These are phyloP conservation scores for Pythium grandisporangium DNA, from an alignment of 352 stramenopile genomes.

Conservation along the genomic window DNA sequence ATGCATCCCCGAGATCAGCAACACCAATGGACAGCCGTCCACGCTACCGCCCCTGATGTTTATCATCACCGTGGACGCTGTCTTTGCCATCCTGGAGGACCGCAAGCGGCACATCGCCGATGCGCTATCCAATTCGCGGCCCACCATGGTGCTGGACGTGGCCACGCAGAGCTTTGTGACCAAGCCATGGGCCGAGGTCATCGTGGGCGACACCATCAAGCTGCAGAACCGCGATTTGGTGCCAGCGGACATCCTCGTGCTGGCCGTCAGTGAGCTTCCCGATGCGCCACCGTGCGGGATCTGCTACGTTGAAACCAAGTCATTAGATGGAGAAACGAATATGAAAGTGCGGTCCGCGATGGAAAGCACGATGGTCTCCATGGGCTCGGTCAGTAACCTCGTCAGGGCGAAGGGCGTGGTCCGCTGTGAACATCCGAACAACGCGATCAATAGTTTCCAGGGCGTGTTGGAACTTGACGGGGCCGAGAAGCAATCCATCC, in stretches of 20 bases:
- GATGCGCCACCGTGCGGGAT: slow-evolving; percentile 51
- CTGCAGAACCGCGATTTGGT: slow-evolving; percentile 74
- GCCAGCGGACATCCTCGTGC: slow-evolving; percentile 78
- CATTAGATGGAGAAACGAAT: slow-evolving; percentile 90
- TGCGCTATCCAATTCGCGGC: slow-evolving; percentile 66
- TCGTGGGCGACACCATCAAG: slow-evolving; percentile 80
- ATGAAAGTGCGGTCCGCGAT: slow-evolving; percentile 86
- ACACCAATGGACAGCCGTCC: slow-evolving; percentile 81
- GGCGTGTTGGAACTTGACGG: slow-evolving; percentile 65
- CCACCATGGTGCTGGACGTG: slow-evolving; percentile 49
- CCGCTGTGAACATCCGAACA: slow-evolving; percentile 80
- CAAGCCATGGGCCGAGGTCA: slow-evolving; percentile 72
- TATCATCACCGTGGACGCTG: slow-evolving; percentile 84
- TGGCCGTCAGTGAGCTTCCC: slow-evolving; percentile 63
- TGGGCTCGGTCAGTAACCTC: slow-evolving; percentile 34
- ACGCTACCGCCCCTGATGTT: slow-evolving; percentile 85
- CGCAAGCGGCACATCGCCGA: slow-evolving; percentile 79
- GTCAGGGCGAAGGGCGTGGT: slow-evolving; percentile 44
- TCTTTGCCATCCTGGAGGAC: slow-evolving; percentile 88
- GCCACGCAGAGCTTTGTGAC: slow-evolving; percentile 30
- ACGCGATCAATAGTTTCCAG: slow-evolving; percentile 87
- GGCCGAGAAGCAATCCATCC: slow-evolving; percentile 45
- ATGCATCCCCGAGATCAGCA: slow-evolving; percentile 85
- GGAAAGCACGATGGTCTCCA: slow-evolving; percentile 47
- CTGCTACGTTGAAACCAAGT: slow-evolving; percentile 89